Percentiles rank a stretch among this genome's conserved stretches.
Conservation (phyloP, 306 rosid genomes). For the Begonia loranthoides region DNA sequence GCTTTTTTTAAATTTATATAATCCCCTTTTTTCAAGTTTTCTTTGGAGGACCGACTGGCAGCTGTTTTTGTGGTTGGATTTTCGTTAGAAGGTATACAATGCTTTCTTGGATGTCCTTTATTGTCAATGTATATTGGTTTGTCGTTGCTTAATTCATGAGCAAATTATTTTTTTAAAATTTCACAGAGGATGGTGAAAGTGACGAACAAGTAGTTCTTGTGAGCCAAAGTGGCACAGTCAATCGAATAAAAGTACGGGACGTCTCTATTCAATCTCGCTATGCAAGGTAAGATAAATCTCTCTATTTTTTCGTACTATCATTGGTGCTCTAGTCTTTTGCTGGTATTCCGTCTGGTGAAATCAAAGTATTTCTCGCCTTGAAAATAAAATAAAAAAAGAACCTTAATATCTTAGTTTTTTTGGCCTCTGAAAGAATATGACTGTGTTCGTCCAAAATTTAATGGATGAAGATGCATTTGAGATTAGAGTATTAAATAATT, state of each 20-base stretch:
- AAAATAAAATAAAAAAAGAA: too few relatives aligned
- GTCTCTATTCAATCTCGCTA: slow-evolving; percentile 88
- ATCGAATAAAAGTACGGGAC: slow-evolving; percentile 92
- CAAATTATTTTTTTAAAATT: neutral
- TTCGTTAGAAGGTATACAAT: slow-evolving; percentile 55
- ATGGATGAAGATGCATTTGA: too few relatives aligned
- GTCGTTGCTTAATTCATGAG: neutral
- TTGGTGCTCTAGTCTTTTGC: neutral
- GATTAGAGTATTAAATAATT: too few relatives aligned
- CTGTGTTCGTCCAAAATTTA: too few relatives aligned
- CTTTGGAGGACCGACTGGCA: slow-evolving; percentile 70
- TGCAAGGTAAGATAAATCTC: slow-evolving; percentile 50
- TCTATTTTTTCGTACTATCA: neutral
- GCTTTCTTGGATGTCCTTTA: neutral
- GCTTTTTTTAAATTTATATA: slow-evolving; percentile 6
- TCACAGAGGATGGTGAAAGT: slow-evolving; percentile 88
- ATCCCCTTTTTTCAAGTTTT: slow-evolving; percentile 29
- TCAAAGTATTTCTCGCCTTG: neutral
- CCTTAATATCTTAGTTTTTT: too few relatives aligned
- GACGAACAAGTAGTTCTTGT: slow-evolving; percentile 97
- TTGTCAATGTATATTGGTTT: neutral
- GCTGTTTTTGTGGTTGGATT: slow-evolving; percentile 94
- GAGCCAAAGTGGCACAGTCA: slow-evolving; percentile 94
- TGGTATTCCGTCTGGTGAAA: neutral
- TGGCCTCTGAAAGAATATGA: too few relatives aligned